Evolutionary conservation across 139 green algal species (phyloP).

Genomic region (Penium margaritaceum): DNA sequence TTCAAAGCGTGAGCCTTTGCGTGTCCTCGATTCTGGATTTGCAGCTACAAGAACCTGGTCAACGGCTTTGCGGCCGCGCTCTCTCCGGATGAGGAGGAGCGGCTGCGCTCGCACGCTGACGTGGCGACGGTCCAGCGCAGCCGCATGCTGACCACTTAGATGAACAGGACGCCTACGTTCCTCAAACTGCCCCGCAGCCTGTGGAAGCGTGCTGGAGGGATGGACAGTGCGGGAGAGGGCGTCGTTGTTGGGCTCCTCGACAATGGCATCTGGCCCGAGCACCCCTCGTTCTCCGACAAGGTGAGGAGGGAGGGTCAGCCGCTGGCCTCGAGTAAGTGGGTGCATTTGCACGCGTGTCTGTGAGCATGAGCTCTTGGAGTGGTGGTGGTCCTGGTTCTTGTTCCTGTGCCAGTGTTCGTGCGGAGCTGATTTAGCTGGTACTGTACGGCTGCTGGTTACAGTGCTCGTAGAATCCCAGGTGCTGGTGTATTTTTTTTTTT

Average conservation of each 20-base stretch:
- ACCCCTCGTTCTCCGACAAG: constrained; percentile 8
- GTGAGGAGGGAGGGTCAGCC: too few relatives aligned
- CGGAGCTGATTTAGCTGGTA: too few relatives aligned
- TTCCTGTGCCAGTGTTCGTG: too few relatives aligned
- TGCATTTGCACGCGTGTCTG: too few relatives aligned
- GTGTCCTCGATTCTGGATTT: too few relatives aligned
- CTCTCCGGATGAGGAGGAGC: constrained; percentile 2
- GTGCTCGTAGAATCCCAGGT: too few relatives aligned
- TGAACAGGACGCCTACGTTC: neutral
- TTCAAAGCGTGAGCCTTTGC: too few relatives aligned
- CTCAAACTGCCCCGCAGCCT: neutral
- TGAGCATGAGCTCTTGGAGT: too few relatives aligned
- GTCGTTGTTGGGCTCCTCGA: constrained; percentile 17
- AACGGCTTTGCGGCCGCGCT: constrained; percentile 10
- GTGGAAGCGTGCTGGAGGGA: neutral
- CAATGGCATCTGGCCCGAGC: constrained; percentile 4
- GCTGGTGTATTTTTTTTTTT: too few relatives aligned
- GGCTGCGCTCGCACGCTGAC: neutral
- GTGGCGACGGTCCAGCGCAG: neutral
- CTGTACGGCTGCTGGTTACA: too few relatives aligned
- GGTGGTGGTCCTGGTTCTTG: too few relatives aligned
- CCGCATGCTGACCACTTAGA: neutral
- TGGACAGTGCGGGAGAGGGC: neutral
- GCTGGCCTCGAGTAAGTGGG: too few relatives aligned
- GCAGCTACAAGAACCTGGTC: constrained; percentile 14